Conservation (phyloP, 768 basidiomycete species). For the Coprinopsis sp. region DNA sequence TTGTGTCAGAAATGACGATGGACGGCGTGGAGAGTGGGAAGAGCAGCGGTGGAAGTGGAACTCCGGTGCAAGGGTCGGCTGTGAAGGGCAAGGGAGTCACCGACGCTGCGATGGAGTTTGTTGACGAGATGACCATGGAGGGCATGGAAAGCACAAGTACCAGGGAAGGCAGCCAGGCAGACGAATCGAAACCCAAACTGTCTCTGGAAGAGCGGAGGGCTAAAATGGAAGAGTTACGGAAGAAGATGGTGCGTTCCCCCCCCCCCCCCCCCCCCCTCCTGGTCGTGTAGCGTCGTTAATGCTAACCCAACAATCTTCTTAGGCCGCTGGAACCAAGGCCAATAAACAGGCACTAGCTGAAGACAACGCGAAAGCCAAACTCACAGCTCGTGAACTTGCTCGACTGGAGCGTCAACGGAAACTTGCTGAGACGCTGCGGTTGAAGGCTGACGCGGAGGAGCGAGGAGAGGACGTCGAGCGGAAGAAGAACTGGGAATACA, state of each 20-base stretch:
- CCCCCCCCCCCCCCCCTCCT: background rate
- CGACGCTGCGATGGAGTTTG: too few relatives aligned
- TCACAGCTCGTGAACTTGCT: slow-evolving; percentile 73
- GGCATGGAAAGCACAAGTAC: slow-evolving; percentile 5
- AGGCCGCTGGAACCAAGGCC: slow-evolving; percentile 75
- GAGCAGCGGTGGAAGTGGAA: slow-evolving; percentile 8
- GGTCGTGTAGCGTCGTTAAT: background rate
- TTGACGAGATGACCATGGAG: too few relatives aligned
- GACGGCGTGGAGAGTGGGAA: slow-evolving; percentile 20
- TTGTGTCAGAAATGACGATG: slow-evolving; percentile 26
- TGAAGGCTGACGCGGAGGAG: slow-evolving; percentile 86
- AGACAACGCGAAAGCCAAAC: slow-evolving; percentile 74
- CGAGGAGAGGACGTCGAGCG: slow-evolving; percentile 89
- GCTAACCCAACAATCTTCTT: slow-evolving; percentile 5
- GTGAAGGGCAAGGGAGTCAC: too few relatives aligned
- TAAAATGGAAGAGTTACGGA: slow-evolving; percentile 71
- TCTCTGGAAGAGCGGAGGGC: slow-evolving; percentile 71
- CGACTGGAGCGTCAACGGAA: slow-evolving; percentile 87
- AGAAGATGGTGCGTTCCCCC: slow-evolving; percentile 65
- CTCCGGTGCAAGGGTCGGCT: background rate
- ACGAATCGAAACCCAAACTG: slow-evolving; percentile 27
- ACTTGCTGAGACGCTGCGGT: slow-evolving; percentile 79
- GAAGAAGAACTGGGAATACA: slow-evolving; percentile 92
- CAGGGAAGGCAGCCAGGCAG: slow-evolving; percentile 10
- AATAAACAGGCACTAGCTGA: slow-evolving; percentile 85